phyloP scores from a whole-genome alignment of 257 asterid species.

The Ilex asprella region DNA sequence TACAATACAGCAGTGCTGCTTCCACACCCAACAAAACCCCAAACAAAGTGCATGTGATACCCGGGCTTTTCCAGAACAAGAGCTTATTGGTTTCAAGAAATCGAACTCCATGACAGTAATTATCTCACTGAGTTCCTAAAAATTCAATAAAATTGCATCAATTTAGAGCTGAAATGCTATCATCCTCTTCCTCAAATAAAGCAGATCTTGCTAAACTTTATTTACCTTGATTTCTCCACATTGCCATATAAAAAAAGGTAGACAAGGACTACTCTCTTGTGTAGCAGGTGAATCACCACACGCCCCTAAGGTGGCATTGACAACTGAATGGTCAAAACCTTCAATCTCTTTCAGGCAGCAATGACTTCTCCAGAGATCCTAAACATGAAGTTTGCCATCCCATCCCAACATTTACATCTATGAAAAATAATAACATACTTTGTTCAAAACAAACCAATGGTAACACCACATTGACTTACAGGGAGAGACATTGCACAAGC shows the following conservation, averaged over 20 bases:
- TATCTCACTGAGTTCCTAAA: slow-evolving; percentile 63
- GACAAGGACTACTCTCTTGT: slow-evolving; percentile 51
- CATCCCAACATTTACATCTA: slow-evolving; percentile 4
- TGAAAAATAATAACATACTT: background rate
- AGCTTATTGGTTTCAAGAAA: slow-evolving; percentile 52
- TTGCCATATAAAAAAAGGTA: slow-evolving; percentile 72
- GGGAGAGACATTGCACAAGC: slow-evolving; percentile 89
- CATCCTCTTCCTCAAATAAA: slow-evolving; percentile 2
- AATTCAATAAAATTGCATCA: background rate
- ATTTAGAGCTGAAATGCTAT: background rate
- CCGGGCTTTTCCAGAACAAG: slow-evolving; percentile 70
- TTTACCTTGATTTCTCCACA: slow-evolving; percentile 76
- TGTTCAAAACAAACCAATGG: slow-evolving; percentile 13
- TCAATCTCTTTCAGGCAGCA: slow-evolving; percentile 67
- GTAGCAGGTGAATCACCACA: slow-evolving; percentile 72
- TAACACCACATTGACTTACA: slow-evolving; percentile 33
- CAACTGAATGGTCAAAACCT: slow-evolving; percentile 76
- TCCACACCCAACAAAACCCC: too few relatives aligned
- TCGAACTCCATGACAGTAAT: slow-evolving; percentile 71
- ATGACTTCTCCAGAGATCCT: slow-evolving; percentile 94
- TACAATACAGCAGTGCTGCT: background rate
- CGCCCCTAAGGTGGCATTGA: slow-evolving; percentile 71
- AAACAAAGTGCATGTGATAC: slow-evolving; percentile 20
- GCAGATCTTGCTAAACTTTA: background rate
- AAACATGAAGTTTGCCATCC: slow-evolving; percentile 14